Base-by-base conservation (phyloP, 140 eudicot genomes). In the Ambrosia hybrid region DNA sequence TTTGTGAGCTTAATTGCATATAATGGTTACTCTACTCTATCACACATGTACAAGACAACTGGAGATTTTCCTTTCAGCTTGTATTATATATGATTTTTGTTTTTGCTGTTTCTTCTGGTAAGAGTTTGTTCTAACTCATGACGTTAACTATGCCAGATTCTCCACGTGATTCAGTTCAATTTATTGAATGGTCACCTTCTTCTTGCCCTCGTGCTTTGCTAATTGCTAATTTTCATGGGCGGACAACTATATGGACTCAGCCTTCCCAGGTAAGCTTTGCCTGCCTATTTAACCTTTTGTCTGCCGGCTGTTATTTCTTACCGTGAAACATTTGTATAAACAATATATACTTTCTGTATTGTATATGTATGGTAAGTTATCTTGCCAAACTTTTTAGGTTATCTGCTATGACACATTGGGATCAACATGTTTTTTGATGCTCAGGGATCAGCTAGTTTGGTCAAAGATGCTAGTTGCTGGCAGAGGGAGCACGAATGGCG, bases 151-250 rank as follows among this genome's bases (percentile, higher is more conserved):
- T 68, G 38, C 37, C 87, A 93, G 99, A 93, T 84, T 87, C 96
- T 82, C 97, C 99, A 70, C 99, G 99, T 39, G 99, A 94, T 80
- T 94, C 99, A 0, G 99, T 94, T 83, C 99, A 94, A 64, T 94
- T 94, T 68, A 90, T 94, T 58, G 97, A 94, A 84, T 94, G 99
- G 99, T 90, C 99, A 10, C 99, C 99, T 37, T 78, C 94, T 9
- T 90, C 97, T 9, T 90, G 96, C 68, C 92, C 97, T 49, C 96
- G 99, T 36, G 97, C 99, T 12, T 76, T 93, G 67, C 84, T 93
- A 39, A 83, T 93, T 46, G 93, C 99, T 58, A 94, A 94, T 70
- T 94, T 94, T 81, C 93, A 90, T 77, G 99, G 99, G 43, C 88
- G 97, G 58, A 87, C 81, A 70, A 94, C 99, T 51, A 90, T 93